A percentile compares a stretch with the other conserved stretches of the same genome.
phyloP scores from a whole-genome alignment of 129 eudicot species.

The Escallonia rubra region DNA sequence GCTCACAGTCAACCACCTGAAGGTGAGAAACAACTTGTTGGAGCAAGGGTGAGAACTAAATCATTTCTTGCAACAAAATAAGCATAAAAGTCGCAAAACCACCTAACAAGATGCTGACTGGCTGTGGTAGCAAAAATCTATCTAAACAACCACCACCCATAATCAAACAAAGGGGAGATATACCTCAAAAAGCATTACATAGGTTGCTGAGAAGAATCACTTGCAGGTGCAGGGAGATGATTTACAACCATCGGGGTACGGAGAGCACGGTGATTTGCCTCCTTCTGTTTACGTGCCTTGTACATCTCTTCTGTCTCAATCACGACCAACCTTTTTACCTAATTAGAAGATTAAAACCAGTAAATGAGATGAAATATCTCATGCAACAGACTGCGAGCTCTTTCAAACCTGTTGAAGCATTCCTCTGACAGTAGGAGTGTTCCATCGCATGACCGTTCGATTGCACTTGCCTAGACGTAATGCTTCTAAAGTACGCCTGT shows the following conservation, averaged over 20 bases:
- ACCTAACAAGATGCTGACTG: no score
- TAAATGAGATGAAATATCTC: neutral
- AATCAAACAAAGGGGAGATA: neutral
- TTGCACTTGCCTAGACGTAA: slow-evolving; percentile 71
- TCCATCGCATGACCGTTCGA: slow-evolving; percentile 80
- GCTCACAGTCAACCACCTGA: no score
- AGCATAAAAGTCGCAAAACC: no score
- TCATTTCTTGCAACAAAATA: no score
- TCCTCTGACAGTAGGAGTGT: slow-evolving; percentile 93
- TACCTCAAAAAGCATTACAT: slow-evolving; percentile 16
- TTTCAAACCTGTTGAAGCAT: slow-evolving; percentile 84
- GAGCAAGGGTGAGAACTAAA: no score
- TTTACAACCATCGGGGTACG: slow-evolving; percentile 79
- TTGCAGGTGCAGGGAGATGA: slow-evolving; percentile 46
- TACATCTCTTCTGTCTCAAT: slow-evolving; percentile 91
- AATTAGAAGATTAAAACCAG: neutral
- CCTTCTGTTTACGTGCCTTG: slow-evolving; percentile 75
- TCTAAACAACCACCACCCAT: neutral
- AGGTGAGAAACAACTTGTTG: no score
- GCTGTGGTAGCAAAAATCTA: no score
- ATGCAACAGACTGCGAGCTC: neutral
- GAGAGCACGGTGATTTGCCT: slow-evolving; percentile 53
- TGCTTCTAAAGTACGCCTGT: slow-evolving; percentile 82
- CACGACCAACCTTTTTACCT: slow-evolving; percentile 90
- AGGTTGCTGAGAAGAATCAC: slow-evolving; percentile 37